Percentiles rank a stretch among this genome's conserved stretches.
phyloP scores from a whole-genome alignment of 1,139 yeast genomes.

The Casaregolazyma lundiana region DNA sequence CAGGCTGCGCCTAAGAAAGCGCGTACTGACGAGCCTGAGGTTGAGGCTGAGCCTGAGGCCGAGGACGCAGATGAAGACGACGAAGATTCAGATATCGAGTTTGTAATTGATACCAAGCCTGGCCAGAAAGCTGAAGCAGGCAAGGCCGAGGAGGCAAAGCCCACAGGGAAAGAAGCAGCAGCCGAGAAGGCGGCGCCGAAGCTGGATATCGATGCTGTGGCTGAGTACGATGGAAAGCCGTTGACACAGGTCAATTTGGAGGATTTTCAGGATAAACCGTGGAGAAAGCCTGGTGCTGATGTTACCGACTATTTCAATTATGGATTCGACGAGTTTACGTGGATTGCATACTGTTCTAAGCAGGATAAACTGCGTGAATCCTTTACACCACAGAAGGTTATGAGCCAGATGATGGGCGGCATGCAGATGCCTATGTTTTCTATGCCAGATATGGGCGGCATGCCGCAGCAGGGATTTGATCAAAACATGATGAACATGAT shows the following conservation, averaged over 20 bases:
- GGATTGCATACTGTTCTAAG: slow-evolving; percentile 89
- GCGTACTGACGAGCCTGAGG: slow-evolving; percentile 18
- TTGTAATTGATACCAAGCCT: slow-evolving; percentile 50
- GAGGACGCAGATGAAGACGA: slow-evolving; percentile 28
- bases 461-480: slow-evolving; percentile 16
- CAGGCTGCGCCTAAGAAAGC: slow-evolving; percentile 36
- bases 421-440: slow-evolving; percentile 27
- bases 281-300: slow-evolving; percentile 98
- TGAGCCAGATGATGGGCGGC: slow-evolving; percentile 28
- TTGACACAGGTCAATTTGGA: slow-evolving; percentile 80
- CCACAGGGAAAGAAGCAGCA: slow-evolving; percentile 23
- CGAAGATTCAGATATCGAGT: slow-evolving; percentile 49
- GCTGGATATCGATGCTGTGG: slow-evolving; percentile 75
- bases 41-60: slow-evolving; percentile 20
- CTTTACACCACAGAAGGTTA: slow-evolving; percentile 54
- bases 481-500: slow-evolving; percentile 21
- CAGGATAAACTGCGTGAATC: slow-evolving; percentile 80
- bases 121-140: slow-evolving; percentile 33
- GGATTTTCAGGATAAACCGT: slow-evolving; percentile 85
- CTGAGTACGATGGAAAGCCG: slow-evolving; percentile 76
- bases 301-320: slow-evolving; percentile 89
- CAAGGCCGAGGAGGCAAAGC: slow-evolving; percentile 26
- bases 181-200: slow-evolving; percentile 30
- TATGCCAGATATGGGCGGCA: slow-evolving; percentile 21
- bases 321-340: slow-evolving; percentile 93